Percentiles rank a stretch among this genome's conserved stretches.
Evolutionary conservation across 1,284 basidiomycete species (phyloP).

Genomic region (Gomphus bonarii): DNA sequence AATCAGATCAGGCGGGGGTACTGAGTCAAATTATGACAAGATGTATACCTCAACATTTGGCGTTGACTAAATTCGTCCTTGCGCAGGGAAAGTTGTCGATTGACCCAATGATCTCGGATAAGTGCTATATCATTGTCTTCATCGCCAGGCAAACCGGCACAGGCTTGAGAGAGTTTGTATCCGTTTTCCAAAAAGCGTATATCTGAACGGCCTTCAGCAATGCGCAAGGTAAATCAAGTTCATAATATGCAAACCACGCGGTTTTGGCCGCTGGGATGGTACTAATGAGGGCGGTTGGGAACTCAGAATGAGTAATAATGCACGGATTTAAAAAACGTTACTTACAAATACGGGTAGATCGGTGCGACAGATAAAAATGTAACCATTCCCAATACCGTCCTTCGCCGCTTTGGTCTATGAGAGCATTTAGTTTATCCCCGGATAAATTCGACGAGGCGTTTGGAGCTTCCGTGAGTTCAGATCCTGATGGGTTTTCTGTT

Average conservation of each 20-base stretch:
- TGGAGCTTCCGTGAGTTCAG: background rate
- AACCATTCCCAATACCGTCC: slow-evolving; percentile 8
- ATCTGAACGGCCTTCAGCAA: slow-evolving; percentile 1
- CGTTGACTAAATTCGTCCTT: slow-evolving; percentile 13
- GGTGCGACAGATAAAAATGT: slow-evolving; percentile 3
- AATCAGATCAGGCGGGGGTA: background rate
- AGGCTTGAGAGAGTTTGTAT: slow-evolving; percentile 37
- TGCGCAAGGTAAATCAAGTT: background rate
- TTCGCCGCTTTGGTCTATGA: background rate
- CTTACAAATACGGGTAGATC: slow-evolving; percentile 6
- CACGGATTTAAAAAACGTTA: background rate
- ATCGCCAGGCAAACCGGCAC: slow-evolving; percentile 51
- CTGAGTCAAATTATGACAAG: background rate
- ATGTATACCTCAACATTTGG: slow-evolving; percentile 17
- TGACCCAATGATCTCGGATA: slow-evolving; percentile 57
- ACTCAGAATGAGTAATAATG: background rate
- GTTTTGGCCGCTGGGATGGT: slow-evolving; percentile 6
- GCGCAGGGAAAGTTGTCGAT: slow-evolving; percentile 26
- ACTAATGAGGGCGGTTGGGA: background rate
- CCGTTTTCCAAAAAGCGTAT: background rate
- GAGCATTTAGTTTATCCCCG: background rate
- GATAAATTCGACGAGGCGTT: background rate
- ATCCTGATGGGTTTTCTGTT: background rate
- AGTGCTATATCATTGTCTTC: slow-evolving; percentile 45
- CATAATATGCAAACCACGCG: slow-evolving; percentile 7